A percentile compares a stretch with the other conserved stretches of the same genome.
These are phyloP conservation scores for Baorangia bicolor DNA, from an alignment of 768 basidiomycete genomes.

Conservation along the genomic window DNA sequence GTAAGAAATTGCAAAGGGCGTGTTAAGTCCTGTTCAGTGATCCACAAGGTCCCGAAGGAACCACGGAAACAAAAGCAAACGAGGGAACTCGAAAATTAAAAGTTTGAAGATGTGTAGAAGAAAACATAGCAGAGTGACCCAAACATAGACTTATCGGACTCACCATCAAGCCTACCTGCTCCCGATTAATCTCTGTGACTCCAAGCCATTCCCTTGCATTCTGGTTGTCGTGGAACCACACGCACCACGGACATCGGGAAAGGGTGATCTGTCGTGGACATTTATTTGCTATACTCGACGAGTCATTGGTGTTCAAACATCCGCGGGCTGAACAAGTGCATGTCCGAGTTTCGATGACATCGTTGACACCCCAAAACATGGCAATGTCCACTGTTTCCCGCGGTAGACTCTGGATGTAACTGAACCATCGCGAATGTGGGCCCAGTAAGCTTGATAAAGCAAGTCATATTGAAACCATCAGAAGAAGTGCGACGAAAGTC, in stretches of 20 bases:
- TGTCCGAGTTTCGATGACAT: constrained; percentile 15
- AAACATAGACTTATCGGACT: constrained; percentile 18
- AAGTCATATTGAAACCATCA: constrained; percentile 9
- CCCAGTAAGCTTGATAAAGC: constrained; percentile 45
- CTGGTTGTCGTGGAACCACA: constrained; percentile 25
- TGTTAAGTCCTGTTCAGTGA: constrained; percentile 6
- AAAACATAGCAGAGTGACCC: neutral
- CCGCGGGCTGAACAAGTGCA: constrained; percentile 22
- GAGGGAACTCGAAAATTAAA: constrained; percentile 1
- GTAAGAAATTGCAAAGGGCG: constrained; percentile 5
- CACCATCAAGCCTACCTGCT: constrained; percentile 26
- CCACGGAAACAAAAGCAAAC: constrained; percentile 1
- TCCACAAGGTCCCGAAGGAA: constrained; percentile 13
- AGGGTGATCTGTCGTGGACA: neutral
- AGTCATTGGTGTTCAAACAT: constrained; percentile 5
- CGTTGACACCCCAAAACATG: constrained; percentile 52
- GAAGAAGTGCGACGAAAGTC: neutral
- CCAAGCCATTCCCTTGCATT: constrained; percentile 35
- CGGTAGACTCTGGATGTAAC: constrained; percentile 69
- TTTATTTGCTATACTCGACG: constrained; percentile 1
- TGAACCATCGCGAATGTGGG: constrained; percentile 54
- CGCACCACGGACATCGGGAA: constrained; percentile 19
- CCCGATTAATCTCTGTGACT: constrained; percentile 33
- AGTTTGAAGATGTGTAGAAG: neutral
- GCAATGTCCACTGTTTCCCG: constrained; percentile 51